Evolutionary conservation across 2,329 filamentous ascomycete species (phyloP), one percentile per base, ranked within the genome.

Genomic region (Nothophoma quercina): DNA sequence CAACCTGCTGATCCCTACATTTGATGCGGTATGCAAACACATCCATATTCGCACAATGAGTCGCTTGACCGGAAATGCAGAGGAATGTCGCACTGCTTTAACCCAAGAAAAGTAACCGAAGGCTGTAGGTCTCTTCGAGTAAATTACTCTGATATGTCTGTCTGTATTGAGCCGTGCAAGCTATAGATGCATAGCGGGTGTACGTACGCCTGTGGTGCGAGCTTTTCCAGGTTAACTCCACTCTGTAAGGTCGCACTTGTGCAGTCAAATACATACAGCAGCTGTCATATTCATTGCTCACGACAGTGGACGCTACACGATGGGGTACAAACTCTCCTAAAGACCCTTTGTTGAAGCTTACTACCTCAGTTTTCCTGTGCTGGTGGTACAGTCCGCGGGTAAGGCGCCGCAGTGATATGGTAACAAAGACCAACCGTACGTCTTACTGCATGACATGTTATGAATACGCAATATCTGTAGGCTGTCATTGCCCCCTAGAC

Each of bases 51-150:
- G 38, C n/a, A n/a, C n/a, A 18, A 4, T 6, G 4, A 32, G 12
- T 19, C 38, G 12, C 32, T 50, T 49, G 36, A 42, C 46, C 46
- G 30, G 38, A 42, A 15, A 16, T 10, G 1, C 18, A 18, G 16
- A n/a, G 16, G 15, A 23, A 8, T 23, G 23, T 28, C 16, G 38
- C 33, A 16, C 18, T 30, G 33, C 34, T 36, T 7, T 19, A 19
- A 22, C 7, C 19, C 22, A 35, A 23, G 32, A 18, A 49, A 7
- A 18, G 25, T 12, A 19, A 7, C 26, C n/a, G 12, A 35, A 13
- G n/a, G n/a, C 16, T 22, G 18, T 15, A 30, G 43, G 18, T n/a
- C 13, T 22, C 15, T 25, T 9, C 23, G 19, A 34, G 19, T 16
- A 21, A 40, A 2, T 21, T 12, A n/a, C 21, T 15, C 12, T 19